Evolutionary conservation across 495 filamentous ascomycete genomes (phyloP), one percentile per base, ranked within the genome.

Genomic region (Rusavskia elegans): DNA sequence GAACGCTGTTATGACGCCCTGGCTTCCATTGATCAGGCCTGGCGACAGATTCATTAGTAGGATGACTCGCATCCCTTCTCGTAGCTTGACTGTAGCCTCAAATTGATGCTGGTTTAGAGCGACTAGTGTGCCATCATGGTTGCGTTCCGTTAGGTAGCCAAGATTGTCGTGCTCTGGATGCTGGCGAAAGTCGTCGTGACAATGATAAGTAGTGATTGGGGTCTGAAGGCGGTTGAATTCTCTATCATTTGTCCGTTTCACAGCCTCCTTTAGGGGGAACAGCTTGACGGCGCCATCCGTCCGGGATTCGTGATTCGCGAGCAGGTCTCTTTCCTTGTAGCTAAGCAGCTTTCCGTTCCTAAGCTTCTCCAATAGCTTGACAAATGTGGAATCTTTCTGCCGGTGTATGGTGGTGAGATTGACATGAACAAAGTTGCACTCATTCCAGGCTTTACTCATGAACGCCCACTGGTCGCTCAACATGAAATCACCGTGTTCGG

Each of bases 371-470:
- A 81, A 64, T 9, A 80, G 69, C 4, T 62, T 52, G 32, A 74
- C 72, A 51, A 80, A 79, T 0, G 53, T 53, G 21, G 48, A 39
- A 48, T 80, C 76, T 16, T 56, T 68, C 51, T 81, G 77, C 6
- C 77, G 72, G 50, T 81, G 74, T 9, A 77, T 73, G 2, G 63
- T 63, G 2, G 66, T 68, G 1, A 80, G 66, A 23, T 73, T 59
- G 14, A 63, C 58, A 50, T 65, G 60, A 9, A 27, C 45, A 44
- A 70, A 68, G 19, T 58, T 37, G 50, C 62, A 67, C 51, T 66
- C 55, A n/a, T 55, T 48, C 66, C 65, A 68, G 2, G 59, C 59
- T 9, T 23, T 21, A 41, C 57, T 61, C 17, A 59, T 35, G 51
- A 61, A 61, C 2, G 59, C 57, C 59, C 59, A 61, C 32, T 56